Evolutionary conservation across 78 protist genomes (phyloP), one percentile per base, ranked within the genome.

Genomic region (Dictyostelium brefeldianum): DNA sequence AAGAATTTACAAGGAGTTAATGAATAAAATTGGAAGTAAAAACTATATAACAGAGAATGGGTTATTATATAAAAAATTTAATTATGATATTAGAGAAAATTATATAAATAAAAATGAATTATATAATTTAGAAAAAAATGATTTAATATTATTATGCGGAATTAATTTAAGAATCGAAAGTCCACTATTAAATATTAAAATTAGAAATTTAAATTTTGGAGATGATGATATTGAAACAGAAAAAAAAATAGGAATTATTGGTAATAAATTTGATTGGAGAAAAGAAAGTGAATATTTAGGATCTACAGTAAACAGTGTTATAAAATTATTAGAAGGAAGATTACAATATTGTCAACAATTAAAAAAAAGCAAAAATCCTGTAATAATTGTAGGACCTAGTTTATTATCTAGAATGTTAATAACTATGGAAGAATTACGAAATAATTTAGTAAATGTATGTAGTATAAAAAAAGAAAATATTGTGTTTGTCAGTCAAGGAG

Each of bases 191-290:
- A 70, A 70, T 70, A 70, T 70, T 12, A 70, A 70, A 70, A 27
- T 70, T 27, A 25, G 78, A 70, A 70, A 70, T 70, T 27, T 70
- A 36, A 71, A 71, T 43, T 71, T 71, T 71, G 51, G 47, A 46
- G 78, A 71, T 71, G 78, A 71, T 71, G 78, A 71, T 0, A 71
- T 71, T 36, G 78, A 71, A 46, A 41, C 51, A 18, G 29, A 4
- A 71, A 71, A 71, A 46, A 71, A 71, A 71, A 71, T 71, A 71
- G 79, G 57, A 43, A 46, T 73, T 5, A 43, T 73, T 12, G 79
- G 79, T 17, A 46, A 31, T 46, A 73, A 73, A n/a, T 73, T 73
- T 73, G 79, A 73, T 12, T 73, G 79, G 79, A 73, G 22, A 73
- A 17, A 47, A 6, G 79, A 73, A 46, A 73, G 79, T 73, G 46